Conservation (phyloP, 2,329 filamentous ascomycete species). For the Alternaria brassicicola region DNA sequence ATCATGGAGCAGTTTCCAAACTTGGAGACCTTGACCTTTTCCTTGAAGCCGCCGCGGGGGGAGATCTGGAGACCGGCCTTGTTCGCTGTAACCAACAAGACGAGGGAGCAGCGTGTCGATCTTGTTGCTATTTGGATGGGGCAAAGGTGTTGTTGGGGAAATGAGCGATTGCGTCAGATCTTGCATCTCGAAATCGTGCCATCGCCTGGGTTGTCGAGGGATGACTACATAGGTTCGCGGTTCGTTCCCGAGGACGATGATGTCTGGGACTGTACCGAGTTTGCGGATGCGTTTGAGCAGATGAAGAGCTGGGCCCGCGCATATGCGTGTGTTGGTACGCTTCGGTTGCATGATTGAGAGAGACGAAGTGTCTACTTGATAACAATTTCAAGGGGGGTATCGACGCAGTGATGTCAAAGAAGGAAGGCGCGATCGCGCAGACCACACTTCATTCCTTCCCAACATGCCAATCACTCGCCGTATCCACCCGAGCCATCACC, state of each 20-base stretch:
- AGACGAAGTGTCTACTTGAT: background rate
- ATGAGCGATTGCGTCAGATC: constrained; percentile 29
- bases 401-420: background rate
- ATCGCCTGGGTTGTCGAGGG: constrained; percentile 10
- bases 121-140: constrained; percentile 37
- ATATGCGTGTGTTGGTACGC: background rate
- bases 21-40: constrained; percentile 31
- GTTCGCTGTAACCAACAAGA: constrained; percentile 31
- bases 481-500: background rate
- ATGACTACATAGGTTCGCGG: constrained; percentile 29
- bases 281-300: constrained; percentile 29
- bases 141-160: constrained; percentile 25
- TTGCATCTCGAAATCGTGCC: constrained; percentile 36
- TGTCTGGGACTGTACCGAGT: constrained; percentile 36
- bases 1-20: constrained; percentile 32
- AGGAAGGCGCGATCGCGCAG: background rate
- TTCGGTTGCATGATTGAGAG: background rate
- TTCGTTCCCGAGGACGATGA: constrained; percentile 30
- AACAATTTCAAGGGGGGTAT: background rate
- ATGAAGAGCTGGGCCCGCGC: constrained; percentile 11
- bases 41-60: constrained; percentile 28
- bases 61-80: constrained; percentile 34
- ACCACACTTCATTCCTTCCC: background rate
- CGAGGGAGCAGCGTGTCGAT: constrained; percentile 33
- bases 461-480: background rate